Evolutionary conservation across 2,329 filamentous ascomycete species (phyloP), one percentile per base, ranked within the genome.

Genomic region (Pseudodiploospora longispora): DNA sequence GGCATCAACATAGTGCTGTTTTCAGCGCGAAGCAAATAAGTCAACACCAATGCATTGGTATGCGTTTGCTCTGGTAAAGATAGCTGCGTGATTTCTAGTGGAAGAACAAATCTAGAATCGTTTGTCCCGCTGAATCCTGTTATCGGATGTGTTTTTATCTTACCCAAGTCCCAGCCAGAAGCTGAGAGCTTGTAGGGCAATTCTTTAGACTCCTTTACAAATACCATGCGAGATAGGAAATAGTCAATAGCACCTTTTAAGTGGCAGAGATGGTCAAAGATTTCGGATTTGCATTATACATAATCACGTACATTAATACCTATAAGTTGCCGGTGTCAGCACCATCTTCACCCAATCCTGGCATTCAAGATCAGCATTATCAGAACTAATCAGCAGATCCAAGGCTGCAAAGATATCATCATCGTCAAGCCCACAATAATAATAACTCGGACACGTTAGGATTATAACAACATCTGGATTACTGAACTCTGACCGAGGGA

Each of bases 51-150:
- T 0, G 83, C 83, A 50, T 87, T 87, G 0, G 83, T 89, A 41
- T 85, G 78, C 1, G 62, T 63, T 33, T 84, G 76, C 0, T 63
- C 59, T 0, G 60, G 53, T 0, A 82, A 63, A 31, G 86, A 77
- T 0, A 74, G 59, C 30, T 85, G 79, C 1, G 63, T 52, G 0
- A 87, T 68, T 1, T 53, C 62, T 0, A 82, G 52, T 0, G 83
- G 82, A 0, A 87, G 63, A 0, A 82, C 54, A n/a, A 69, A 64
- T 8, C 69, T 60, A 0, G 75, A 78, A 50, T 87, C 83, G 27
- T 80, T 82, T 0, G 83, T 88, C 0, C 83, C 83, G 43, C 80
- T 85, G 53, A 88, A 88, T 0, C 83, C 84, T 0, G 78, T 81
- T 0, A 72, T 80, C 0, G 71, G 67, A 19, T 76, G 62, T 0